Percentiles rank a stretch among this genome's conserved stretches.
phyloP scores from a whole-genome alignment of 768 basidiomycete species.

The Serendipita indica region DNA sequence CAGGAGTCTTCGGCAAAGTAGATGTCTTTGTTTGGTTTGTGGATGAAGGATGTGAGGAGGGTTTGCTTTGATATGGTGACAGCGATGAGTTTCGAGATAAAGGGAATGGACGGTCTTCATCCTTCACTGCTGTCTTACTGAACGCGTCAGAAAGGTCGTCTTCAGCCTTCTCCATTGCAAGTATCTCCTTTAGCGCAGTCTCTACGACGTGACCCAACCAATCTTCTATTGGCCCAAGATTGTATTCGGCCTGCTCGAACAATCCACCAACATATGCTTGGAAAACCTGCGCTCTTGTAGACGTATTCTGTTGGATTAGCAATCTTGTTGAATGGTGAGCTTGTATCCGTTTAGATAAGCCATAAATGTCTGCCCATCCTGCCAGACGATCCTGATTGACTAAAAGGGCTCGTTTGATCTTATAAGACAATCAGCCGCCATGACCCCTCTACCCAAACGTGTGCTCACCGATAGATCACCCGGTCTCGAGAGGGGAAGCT shows the following conservation, averaged over 20 bases:
- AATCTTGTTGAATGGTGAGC: not conserved
- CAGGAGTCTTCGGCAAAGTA: no score
- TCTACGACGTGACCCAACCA: not conserved
- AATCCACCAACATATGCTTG: not conserved
- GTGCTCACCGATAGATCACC: not conserved
- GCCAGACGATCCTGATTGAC: not conserved
- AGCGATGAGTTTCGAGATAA: no score
- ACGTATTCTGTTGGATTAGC: not conserved
- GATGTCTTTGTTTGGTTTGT: no score
- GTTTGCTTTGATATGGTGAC: no score
- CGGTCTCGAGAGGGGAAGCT: not conserved
- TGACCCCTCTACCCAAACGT: not conserved
- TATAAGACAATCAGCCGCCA: no score
- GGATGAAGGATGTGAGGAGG: no score
- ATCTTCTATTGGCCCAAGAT: not conserved
- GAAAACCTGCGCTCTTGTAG: not conserved
- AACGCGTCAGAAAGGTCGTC: no score
- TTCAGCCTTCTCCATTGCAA: not conserved
- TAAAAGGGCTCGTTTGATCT: not conserved
- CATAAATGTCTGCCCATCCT: not conserved
- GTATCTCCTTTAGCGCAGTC: not conserved
- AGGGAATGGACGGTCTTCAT: no score
- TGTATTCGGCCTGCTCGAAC: not conserved
- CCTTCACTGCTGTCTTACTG: no score
- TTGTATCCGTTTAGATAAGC: not conserved